Base-by-base conservation (phyloP, 2,329 filamentous ascomycete genomes). In the Aciculosporium take region DNA sequence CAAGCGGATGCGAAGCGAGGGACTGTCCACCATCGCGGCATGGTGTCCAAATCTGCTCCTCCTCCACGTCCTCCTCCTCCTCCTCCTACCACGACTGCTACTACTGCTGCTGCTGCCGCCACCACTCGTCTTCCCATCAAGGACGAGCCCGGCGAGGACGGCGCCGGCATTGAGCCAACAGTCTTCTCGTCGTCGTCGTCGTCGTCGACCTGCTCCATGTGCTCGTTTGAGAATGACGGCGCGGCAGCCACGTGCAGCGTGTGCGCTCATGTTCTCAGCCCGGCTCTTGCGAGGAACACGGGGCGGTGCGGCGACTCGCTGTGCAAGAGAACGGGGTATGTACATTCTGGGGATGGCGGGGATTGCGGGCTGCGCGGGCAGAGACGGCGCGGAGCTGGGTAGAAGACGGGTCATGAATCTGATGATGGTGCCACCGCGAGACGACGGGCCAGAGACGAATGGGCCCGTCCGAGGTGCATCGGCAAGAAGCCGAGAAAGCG, bases 201-300 rank as follows among this genome's bases (percentile, higher is more conserved):
- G 13, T 24, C 20, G 25, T 37, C 36, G 39, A 23, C 35, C 10
- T 83, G 83, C 52, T 62, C 69, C 1, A 64, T 82, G 41, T 93
- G 85, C 58, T 86, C 83, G 0, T 72, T 81, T 39, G 61, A 64
- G 39, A 88, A 86, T 53, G 61, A 68, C 5, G 37, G 53, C 0
- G 51, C 54, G 7, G 63, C 72, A 7, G 58, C 76, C 2, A 81
- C 74, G 4, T 91, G 85, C 56, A 60, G 59, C 7, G 69, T 79
- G 40, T 91, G 85, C 56, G 71, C 77, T 20, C 76, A 89, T 48
- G 82, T 88, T 1, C 61, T 89, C 2, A 66, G 73, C 34, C 60
- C 67, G 1, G 53, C 60, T 0, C 68, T 69, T 38, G 66, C 79
- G 34, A 61, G 68, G 0, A 60, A 65, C 15, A 61, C 71, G n/a